phyloP scores from a whole-genome alignment of 73 alveolate genomes.

The Symbiodinium natans region DNA sequence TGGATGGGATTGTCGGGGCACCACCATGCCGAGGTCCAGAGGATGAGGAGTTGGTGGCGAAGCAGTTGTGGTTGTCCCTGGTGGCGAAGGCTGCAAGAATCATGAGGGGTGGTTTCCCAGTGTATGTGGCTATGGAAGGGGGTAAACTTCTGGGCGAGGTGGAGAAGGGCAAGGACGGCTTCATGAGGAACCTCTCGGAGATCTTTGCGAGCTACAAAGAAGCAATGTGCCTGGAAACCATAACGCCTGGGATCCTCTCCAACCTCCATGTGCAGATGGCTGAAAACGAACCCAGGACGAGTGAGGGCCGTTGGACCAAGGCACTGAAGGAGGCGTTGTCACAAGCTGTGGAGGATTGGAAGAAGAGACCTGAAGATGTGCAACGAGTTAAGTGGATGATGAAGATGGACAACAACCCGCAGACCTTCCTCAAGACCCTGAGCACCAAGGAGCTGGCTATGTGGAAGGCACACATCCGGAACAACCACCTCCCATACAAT shows the following conservation, averaged over 20 bases:
- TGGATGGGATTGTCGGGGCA: neutral
- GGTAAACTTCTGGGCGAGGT: neutral
- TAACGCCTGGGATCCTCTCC: neutral
- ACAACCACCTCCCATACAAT: neutral
- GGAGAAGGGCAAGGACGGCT: too few relatives aligned
- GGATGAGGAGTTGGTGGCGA: neutral
- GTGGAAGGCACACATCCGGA: neutral
- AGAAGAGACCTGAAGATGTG: neutral
- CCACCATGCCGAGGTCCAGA: neutral
- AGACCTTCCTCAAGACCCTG: neutral
- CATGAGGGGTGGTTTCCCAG: neutral
- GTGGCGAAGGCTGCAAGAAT: neutral
- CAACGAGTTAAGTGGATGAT: neutral
- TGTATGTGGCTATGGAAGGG: neutral
- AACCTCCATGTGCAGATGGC: neutral
- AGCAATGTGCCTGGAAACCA: neutral
- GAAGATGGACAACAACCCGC: neutral
- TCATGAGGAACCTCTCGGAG: neutral
- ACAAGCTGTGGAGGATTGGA: neutral
- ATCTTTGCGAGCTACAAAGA: neutral
- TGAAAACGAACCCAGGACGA: too few relatives aligned
- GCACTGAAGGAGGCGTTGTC: neutral
- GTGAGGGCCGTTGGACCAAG: neutral
- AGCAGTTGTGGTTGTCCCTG: neutral
- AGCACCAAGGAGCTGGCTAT: neutral